Percentiles rank a stretch among this genome's conserved stretches.
phyloP scores from a whole-genome alignment of 208 protist genomes.

The Leishmania mexicana region DNA sequence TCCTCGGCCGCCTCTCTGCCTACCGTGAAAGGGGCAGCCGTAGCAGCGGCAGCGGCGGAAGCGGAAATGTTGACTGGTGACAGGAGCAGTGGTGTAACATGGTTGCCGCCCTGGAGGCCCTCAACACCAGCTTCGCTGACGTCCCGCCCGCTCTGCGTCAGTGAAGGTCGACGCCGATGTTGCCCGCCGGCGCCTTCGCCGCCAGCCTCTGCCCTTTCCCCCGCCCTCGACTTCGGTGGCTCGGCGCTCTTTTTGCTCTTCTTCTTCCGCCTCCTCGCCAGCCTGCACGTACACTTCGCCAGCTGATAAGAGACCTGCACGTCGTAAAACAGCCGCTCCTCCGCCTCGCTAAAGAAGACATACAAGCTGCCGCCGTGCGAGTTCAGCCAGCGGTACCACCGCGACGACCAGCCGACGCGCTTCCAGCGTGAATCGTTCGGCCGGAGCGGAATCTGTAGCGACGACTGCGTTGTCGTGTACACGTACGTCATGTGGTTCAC shows the following conservation, averaged over 20 bases:
- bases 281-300: not conserved
- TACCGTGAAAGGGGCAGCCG: not conserved
- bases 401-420: conserved; percentile 58
- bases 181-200: not conserved
- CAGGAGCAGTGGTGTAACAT: not conserved
- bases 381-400: conserved; percentile 82
- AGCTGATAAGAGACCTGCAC: conserved; percentile 48
- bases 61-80: not conserved
- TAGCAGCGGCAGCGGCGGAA: not conserved
- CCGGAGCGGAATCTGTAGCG: conserved; percentile 60
- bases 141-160: not conserved
- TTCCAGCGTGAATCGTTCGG: conserved; percentile 71
- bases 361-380: conserved; percentile 82
- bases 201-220: not conserved
- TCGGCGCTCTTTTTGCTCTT: not conserved
- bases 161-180: not conserved
- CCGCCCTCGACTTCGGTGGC: not conserved
- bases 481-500: conserved; percentile 80
- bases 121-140: not conserved
- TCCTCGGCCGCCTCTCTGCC: not conserved
- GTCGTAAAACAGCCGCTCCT: conserved; percentile 67
- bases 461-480: conserved; percentile 65
- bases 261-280: not conserved
- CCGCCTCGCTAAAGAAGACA: conserved; percentile 74
- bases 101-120: not conserved